Conservation (phyloP, 768 basidiomycete genomes). For the Hypsizygus marmoreus region DNA sequence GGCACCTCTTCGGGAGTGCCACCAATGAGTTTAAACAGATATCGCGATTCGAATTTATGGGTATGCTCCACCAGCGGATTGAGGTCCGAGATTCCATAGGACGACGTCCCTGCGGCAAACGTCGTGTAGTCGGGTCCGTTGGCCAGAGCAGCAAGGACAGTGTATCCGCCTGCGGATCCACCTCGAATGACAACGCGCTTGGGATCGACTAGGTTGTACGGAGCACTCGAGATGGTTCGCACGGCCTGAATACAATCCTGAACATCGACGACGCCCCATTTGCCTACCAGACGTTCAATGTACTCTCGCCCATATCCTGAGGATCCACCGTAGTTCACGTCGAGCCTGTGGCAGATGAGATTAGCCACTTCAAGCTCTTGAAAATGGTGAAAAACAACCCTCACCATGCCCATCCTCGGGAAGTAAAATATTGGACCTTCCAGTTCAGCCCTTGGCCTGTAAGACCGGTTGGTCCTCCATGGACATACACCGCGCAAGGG, state of each 20-base stretch:
- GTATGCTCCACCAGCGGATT: conserved; percentile 56
- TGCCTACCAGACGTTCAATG: conserved; percentile 56
- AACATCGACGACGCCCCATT: conserved; percentile 79
- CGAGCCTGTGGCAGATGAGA: conserved; percentile 45
- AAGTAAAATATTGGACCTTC: conserved; percentile 67
- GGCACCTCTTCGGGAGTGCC: conserved; percentile 55
- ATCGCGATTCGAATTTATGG: conserved; percentile 71
- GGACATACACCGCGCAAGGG: conserved; percentile 64
- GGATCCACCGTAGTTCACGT: conserved; percentile 79
- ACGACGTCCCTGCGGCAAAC: conserved; percentile 65
- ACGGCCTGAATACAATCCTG: conserved; percentile 66
- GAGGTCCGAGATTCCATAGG: conserved; percentile 73
- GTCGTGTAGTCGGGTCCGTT: conserved; percentile 41
- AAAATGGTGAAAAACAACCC: conserved; percentile 7
- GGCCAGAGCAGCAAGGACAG: conserved; percentile 52
- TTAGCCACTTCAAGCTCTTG: not conserved
- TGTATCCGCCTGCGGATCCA: conserved; percentile 74
- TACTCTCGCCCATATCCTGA: conserved; percentile 74
- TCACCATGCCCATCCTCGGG: conserved; percentile 74
- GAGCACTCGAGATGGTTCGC: conserved; percentile 42
- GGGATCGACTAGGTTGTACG: conserved; percentile 59
- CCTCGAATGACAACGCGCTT: conserved; percentile 71
- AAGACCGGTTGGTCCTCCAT: conserved; percentile 71
- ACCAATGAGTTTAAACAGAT: conserved; percentile 65
- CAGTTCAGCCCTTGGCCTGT: conserved; percentile 50